These are phyloP conservation scores for Cytospora piceae DNA, from an alignment of 2,329 filamentous ascomycete species.

Conservation along the genomic window DNA sequence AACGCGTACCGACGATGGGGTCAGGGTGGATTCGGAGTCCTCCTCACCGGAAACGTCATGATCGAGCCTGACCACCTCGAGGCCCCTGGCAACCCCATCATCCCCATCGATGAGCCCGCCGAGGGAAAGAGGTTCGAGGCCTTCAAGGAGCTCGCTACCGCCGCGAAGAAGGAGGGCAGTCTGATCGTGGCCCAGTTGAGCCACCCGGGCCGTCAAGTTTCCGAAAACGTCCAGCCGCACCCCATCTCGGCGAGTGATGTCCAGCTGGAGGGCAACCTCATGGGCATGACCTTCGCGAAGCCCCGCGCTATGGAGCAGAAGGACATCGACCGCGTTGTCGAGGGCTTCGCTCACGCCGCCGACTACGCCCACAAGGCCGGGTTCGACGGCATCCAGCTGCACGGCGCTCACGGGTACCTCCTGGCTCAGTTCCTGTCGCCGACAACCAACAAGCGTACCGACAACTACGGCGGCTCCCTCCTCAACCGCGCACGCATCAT, in stretches of 20 bases:
- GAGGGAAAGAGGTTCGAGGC: conserved; percentile 63
- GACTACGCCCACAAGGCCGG: conserved; percentile 62
- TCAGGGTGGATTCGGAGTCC: conserved; percentile 57
- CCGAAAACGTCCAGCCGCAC: conserved; percentile 39
- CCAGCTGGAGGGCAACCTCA: conserved; percentile 43
- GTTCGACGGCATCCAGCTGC: conserved; percentile 51
- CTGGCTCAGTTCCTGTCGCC: conserved; percentile 45
- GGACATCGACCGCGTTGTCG: conserved; percentile 56
- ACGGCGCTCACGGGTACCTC: conserved; percentile 55
- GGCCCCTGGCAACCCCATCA: conserved; percentile 60
- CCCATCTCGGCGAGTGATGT: conserved; percentile 47
- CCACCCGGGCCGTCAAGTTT: conserved; percentile 63
- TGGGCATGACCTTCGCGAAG: conserved; percentile 56
- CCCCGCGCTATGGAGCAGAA: conserved; percentile 53
- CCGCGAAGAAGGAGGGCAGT: conserved; percentile 60
- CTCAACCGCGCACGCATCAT: conserved; percentile 52
- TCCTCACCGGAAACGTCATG: conserved; percentile 68
- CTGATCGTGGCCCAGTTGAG: conserved; percentile 65
- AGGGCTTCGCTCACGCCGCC: conserved; percentile 60
- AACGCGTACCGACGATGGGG: conserved; percentile 67
- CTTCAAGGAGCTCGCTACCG: conserved; percentile 60
- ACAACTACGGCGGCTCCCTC: conserved; percentile 47
- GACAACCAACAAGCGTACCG: conserved; percentile 43
- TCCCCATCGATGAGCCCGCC: conserved; percentile 55
- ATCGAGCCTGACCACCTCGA: conserved; percentile 64